A percentile compares a stretch with the other conserved stretches of the same genome.
phyloP scores from a whole-genome alignment of 2,329 filamentous ascomycete genomes.

The Penicillium sp. region DNA sequence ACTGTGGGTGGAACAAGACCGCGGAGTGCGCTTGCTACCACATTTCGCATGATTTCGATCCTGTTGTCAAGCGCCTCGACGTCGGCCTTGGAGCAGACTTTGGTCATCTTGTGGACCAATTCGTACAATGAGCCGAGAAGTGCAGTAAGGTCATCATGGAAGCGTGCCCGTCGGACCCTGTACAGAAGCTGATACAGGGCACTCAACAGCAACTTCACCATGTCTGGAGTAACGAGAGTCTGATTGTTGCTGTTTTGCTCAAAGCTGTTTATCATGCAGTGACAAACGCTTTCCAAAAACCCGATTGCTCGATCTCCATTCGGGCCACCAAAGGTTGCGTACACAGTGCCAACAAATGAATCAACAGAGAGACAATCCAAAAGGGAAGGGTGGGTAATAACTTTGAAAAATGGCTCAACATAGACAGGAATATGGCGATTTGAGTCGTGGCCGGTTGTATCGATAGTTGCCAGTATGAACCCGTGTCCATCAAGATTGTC shows the following conservation, averaged over 20 bases:
- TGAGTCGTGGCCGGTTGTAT: neutral
- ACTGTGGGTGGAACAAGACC: neutral
- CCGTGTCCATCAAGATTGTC: conserved; percentile 1
- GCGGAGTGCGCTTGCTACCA: neutral
- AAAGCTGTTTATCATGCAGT: neutral
- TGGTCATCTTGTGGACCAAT: neutral
- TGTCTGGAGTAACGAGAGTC: neutral
- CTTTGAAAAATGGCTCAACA: conserved; percentile 7
- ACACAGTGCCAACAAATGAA: conserved; percentile 11
- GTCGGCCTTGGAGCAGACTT: conserved; percentile 2
- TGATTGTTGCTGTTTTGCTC: neutral
- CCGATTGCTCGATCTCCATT: conserved; percentile 12
- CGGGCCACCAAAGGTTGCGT: conserved; percentile 5
- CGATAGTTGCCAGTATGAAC: conserved; percentile 6
- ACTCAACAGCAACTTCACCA: conserved; percentile 6
- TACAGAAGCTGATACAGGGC: conserved; percentile 6
- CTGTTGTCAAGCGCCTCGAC: conserved; percentile 5
- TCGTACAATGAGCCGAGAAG: neutral
- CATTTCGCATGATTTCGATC: conserved; percentile 4
- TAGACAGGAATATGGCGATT: neutral
- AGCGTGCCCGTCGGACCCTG: conserved; percentile 4
- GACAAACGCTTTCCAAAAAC: conserved; percentile 3
- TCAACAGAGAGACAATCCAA: conserved; percentile 9
- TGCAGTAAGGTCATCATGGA: conserved; percentile 1
- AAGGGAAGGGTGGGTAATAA: conserved; percentile 8